These are phyloP conservation scores for Rubia tinctorum DNA, from an alignment of 305 asterid species.

Conservation along the genomic window DNA sequence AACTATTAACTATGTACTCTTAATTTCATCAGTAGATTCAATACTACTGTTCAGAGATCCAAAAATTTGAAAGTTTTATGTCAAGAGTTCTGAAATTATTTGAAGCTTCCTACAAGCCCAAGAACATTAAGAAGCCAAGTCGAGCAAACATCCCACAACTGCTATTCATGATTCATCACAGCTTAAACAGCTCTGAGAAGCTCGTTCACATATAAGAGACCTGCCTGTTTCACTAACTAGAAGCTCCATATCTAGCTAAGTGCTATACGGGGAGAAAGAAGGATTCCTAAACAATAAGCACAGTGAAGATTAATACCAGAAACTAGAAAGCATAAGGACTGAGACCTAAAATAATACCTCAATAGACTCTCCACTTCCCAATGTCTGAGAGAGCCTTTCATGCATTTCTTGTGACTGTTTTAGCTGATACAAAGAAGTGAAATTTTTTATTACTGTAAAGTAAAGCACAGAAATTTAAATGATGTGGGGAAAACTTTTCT, in stretches of 20 bases:
- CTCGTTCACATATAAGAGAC: background rate
- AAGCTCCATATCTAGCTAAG: background rate
- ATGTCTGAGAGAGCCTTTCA: slow-evolving; percentile 39
- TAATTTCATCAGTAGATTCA: background rate
- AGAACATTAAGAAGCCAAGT: background rate
- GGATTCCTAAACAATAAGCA: background rate
- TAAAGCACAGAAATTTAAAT: background rate
- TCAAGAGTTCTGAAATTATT: background rate
- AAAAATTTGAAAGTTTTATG: background rate
- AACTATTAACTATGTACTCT: background rate
- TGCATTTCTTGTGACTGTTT: slow-evolving; percentile 58
- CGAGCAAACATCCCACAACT: background rate
- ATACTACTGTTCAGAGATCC: background rate
- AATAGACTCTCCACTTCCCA: slow-evolving; percentile 32
- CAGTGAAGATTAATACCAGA: background rate
- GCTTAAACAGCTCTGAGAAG: slow-evolving; percentile 1
- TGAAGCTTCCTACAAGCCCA: background rate
- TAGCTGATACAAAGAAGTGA: slow-evolving; percentile 47
- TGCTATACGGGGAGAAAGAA: background rate
- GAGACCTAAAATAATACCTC: slow-evolving; percentile 27
- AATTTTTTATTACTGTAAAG: slow-evolving; percentile 9
- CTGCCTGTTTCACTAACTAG: background rate
- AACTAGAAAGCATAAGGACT: background rate
- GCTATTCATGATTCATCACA: background rate
- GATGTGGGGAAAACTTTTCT: slow-evolving; percentile 10